phyloP scores from a whole-genome alignment of 2,329 filamentous ascomycete species.

The Aureobasidium lini region DNA sequence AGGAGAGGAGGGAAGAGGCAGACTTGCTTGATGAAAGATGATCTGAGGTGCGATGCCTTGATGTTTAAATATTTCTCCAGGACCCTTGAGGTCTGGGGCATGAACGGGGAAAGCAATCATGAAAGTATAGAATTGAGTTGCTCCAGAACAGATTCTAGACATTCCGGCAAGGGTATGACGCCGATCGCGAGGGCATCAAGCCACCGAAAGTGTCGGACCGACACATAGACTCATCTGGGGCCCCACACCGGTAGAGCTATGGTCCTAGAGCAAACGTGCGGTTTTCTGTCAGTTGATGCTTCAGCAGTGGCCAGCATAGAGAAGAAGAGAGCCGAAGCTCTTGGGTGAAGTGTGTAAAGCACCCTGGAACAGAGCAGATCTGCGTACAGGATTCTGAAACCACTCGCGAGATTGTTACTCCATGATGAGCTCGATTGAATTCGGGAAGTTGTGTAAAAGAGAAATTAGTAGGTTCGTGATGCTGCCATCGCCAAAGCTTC shows the following conservation, averaged over 20 bases:
- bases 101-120: neutral
- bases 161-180: neutral
- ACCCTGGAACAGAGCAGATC: too few species aligned
- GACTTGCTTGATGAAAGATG: neutral
- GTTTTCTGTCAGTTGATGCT: conserved; percentile 1
- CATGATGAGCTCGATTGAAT: neutral
- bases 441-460: neutral
- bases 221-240: neutral
- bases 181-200: neutral
- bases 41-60: neutral
- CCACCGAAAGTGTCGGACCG: conserved; percentile 2
- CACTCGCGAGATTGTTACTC: too few species aligned
- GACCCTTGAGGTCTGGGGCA: neutral
- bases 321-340: neutral
- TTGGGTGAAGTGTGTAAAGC: neutral
- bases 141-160: conserved; percentile 7
- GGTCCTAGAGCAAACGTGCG: neutral
- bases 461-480: neutral
- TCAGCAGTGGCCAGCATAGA: neutral
- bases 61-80: neutral
- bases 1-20: neutral
- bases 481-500: neutral
- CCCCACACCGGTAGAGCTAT: conserved; percentile 6
- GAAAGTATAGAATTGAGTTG: conserved; percentile 8
- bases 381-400: too few species aligned